Percentiles rank a stretch among this genome's conserved stretches.
Evolutionary conservation across 2,329 filamentous ascomycete species (phyloP).

Genomic region (Xylariaceae sp.): DNA sequence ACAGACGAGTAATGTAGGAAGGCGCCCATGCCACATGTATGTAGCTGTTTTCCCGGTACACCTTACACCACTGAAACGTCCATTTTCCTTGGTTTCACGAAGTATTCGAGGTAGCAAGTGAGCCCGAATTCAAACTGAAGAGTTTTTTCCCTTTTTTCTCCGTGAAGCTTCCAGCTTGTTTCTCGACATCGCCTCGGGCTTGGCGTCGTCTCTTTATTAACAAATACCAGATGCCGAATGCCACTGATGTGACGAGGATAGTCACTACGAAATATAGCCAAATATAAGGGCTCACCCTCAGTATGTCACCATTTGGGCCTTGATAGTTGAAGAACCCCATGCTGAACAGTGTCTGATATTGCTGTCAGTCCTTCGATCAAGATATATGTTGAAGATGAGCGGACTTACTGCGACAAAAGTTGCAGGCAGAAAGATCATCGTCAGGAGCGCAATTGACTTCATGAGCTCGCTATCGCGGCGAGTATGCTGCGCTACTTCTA

Average conservation of each 20-base stretch:
- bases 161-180: background rate
- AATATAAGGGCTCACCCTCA: slow-evolving; percentile 23
- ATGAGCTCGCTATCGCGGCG: slow-evolving; percentile 26
- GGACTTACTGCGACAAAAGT: slow-evolving; percentile 26
- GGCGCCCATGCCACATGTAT: no score
- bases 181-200: background rate
- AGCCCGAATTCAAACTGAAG: no score
- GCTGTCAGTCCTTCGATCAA: no score
- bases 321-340: slow-evolving; percentile 28
- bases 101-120: no score
- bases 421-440: slow-evolving; percentile 28
- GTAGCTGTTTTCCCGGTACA: no score
- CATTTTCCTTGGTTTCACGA: no score
- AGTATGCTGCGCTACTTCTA: slow-evolving; percentile 21
- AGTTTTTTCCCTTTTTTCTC: background rate
- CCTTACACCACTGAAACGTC: no score
- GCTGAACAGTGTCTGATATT: slow-evolving; percentile 24
- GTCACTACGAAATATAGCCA: slow-evolving; percentile 24
- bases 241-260: slow-evolving; percentile 18
- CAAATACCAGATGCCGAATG: slow-evolving; percentile 17
- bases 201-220: background rate
- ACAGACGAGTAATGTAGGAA: background rate
- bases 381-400: background rate
- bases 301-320: slow-evolving; percentile 13
- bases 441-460: slow-evolving; percentile 28